Evolutionary conservation across 495 filamentous ascomycete genomes (phyloP).

Genomic region (Podospora anserina): DNA sequence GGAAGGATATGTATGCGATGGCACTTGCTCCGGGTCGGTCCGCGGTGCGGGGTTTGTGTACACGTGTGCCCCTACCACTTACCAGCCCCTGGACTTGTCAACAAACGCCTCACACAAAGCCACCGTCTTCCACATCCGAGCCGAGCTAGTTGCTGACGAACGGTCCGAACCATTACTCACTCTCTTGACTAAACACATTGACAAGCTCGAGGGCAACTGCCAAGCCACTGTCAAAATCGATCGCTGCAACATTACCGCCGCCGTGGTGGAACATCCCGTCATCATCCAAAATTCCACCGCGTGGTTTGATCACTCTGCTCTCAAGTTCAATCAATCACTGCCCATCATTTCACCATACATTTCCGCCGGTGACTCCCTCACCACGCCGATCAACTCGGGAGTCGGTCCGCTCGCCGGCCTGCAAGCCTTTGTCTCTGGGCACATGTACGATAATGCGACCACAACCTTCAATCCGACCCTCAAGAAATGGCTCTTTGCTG

Average conservation of each 20-base stretch:
- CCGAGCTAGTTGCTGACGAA: background rate
- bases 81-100: background rate
- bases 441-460: background rate
- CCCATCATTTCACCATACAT: background rate
- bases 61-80: slow-evolving; percentile 6
- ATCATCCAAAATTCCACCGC: slow-evolving; percentile 16
- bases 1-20: slow-evolving; percentile 2
- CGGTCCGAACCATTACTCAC: slow-evolving; percentile 2
- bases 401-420: slow-evolving; percentile 1
- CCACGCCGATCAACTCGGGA: background rate
- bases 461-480: background rate
- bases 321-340: background rate
- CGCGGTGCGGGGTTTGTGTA: slow-evolving; percentile 15
- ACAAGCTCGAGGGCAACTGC: slow-evolving; percentile 12
- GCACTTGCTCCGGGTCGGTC: slow-evolving; percentile 18
- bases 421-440: background rate
- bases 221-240: slow-evolving; percentile 10
- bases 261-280: slow-evolving; percentile 19
- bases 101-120: slow-evolving; percentile 4
- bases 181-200: slow-evolving; percentile 2
- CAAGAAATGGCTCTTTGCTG: background rate
- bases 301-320: background rate
- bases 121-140: slow-evolving; percentile 17
- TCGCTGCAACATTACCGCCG: slow-evolving; percentile 15
- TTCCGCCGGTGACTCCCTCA: background rate